A percentile compares a stretch with the other conserved stretches of the same genome.
These are phyloP conservation scores for Umbelopsis ramanniana DNA, from an alignment of 192 early-diverging fungal genomes.

Conservation along the genomic window DNA sequence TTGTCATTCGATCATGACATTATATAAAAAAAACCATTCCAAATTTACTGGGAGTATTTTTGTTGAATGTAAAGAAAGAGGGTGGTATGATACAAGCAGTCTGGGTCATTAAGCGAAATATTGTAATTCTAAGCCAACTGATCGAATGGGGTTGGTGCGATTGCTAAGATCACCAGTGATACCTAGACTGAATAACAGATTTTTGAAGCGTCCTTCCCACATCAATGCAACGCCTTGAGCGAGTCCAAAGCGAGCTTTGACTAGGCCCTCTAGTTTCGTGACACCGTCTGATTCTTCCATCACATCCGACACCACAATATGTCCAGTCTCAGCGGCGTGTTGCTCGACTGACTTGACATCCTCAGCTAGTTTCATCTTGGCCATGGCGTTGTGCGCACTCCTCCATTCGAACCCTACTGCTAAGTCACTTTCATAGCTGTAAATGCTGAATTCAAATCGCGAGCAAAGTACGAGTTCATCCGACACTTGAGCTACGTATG, in stretches of 20 bases:
- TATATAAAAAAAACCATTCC: too few species aligned
- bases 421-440: constrained; percentile 90
- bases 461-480: constrained; percentile 73
- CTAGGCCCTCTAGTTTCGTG: constrained; percentile 37
- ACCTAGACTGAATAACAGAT: constrained; percentile 68
- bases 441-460: constrained; percentile 90
- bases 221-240: constrained; percentile 64
- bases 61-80: background rate
- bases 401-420: constrained; percentile 87
- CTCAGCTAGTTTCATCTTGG: background rate
- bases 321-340: constrained; percentile 24
- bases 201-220: constrained; percentile 74
- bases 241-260: constrained; percentile 36
- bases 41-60: too few species aligned
- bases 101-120: constrained; percentile 52
- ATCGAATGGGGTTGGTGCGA: constrained; percentile 51
- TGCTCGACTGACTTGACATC: constrained; percentile 10
- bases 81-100: background rate
- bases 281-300: constrained; percentile 32
- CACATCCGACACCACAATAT: background rate
- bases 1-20: too few species aligned
- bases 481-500: constrained; percentile 82
- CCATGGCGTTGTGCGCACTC: background rate
- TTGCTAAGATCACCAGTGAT: constrained; percentile 65
- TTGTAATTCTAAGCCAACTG: constrained; percentile 61